phyloP scores from a whole-genome alignment of 1,284 basidiomycete genomes.

The Trichosporon ovoides region DNA sequence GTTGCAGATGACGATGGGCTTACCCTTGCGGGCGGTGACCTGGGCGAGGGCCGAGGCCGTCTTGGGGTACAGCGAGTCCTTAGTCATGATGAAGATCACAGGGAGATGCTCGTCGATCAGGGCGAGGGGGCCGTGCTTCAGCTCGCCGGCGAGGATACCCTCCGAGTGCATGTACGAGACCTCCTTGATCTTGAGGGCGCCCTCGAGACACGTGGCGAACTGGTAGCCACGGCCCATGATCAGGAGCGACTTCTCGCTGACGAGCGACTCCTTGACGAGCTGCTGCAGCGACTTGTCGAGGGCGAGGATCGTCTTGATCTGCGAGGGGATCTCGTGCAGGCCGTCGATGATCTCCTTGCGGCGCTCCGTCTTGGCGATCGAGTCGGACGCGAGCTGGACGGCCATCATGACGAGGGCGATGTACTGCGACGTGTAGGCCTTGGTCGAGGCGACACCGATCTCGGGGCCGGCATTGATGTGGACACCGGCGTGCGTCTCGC shows the following conservation, averaged over 20 bases:
- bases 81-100: constrained; percentile 98
- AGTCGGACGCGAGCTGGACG: constrained; percentile 93
- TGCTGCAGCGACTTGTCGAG: constrained; percentile 74
- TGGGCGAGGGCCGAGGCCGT: constrained; percentile 84
- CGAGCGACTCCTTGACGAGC: constrained; percentile 71
- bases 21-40: constrained; percentile 94
- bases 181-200: constrained; percentile 99
- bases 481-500: constrained; percentile 98
- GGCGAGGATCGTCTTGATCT: constrained; percentile 83
- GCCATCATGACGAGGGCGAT: constrained; percentile 98
- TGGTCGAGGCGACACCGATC: constrained; percentile 99
- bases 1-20: constrained; percentile 93
- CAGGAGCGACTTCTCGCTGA: constrained; percentile 79
- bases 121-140: constrained; percentile 93
- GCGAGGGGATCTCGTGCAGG: constrained; percentile 78
- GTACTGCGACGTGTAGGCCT: constrained; percentile 99
- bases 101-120: constrained; percentile 98
- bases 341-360: constrained; percentile 91
- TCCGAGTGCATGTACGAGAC: constrained; percentile 58
- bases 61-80: constrained; percentile 97
- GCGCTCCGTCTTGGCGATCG: constrained; percentile 83
- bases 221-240: constrained; percentile 99
- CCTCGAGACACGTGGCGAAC: constrained; percentile 95
- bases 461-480: constrained; percentile 99
- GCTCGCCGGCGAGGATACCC: constrained; percentile 86